A percentile compares a stretch with the other conserved stretches of the same genome.
phyloP scores from a whole-genome alignment of 2,329 filamentous ascomycete genomes.

The Microdochium paspali region DNA sequence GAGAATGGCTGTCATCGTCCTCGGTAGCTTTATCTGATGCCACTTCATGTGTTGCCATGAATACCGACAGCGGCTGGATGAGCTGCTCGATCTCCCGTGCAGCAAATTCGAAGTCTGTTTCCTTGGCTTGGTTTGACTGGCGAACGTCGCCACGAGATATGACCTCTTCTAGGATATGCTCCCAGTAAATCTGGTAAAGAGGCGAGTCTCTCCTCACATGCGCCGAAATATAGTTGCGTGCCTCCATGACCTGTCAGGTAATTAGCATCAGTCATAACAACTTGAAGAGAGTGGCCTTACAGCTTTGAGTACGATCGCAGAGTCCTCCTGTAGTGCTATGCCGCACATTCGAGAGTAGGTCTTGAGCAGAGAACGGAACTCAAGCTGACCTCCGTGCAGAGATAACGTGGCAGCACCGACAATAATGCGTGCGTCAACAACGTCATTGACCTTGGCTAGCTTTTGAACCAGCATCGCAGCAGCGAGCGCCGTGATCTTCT shows the following conservation, averaged over 20 bases:
- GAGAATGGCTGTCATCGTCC: slow-evolving; percentile 60
- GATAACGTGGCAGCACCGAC: slow-evolving; percentile 72
- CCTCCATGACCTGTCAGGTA: slow-evolving; percentile 54
- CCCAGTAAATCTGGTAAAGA: slow-evolving; percentile 74
- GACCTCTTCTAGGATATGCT: slow-evolving; percentile 75
- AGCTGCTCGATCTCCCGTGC: slow-evolving; percentile 82
- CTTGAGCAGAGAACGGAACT: slow-evolving; percentile 80
- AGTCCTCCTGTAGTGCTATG: slow-evolving; percentile 61
- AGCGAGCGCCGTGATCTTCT: slow-evolving; percentile 86
- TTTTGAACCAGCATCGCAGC: slow-evolving; percentile 97
- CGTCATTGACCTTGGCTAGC: slow-evolving; percentile 70
- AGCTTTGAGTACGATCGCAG: slow-evolving; percentile 58
- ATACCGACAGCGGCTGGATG: slow-evolving; percentile 74
- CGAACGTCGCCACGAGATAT: slow-evolving; percentile 85
- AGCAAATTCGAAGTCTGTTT: slow-evolving; percentile 72
- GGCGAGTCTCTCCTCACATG: slow-evolving; percentile 60
- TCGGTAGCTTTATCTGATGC: slow-evolving; percentile 30
- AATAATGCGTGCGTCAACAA: slow-evolving; percentile 79
- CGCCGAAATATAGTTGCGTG: slow-evolving; percentile 68
- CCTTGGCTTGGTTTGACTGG: slow-evolving; percentile 61
- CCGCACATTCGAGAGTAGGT: slow-evolving; percentile 69
- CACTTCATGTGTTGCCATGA: slow-evolving; percentile 62
- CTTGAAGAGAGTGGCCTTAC: slow-evolving; percentile 34
- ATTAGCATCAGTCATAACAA: background rate
- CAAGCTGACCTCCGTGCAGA: slow-evolving; percentile 65